Evolutionary conservation across 2,329 filamentous ascomycete species (phyloP).

Genomic region (Chalara sp.): DNA sequence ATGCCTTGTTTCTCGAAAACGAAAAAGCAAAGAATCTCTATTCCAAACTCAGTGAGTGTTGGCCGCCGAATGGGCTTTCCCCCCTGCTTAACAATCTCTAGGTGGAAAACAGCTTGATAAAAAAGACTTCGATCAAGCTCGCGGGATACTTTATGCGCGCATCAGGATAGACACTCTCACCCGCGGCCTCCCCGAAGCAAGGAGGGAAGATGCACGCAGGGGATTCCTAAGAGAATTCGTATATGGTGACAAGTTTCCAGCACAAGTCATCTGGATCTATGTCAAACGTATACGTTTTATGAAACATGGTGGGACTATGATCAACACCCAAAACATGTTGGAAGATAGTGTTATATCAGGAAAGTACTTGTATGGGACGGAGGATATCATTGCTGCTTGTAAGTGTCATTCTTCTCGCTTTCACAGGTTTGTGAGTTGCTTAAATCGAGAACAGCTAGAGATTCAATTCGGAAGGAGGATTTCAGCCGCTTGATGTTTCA

Average conservation of each 20-base stretch:
- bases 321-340: not conserved
- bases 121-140: constrained; percentile 21
- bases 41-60: not conserved
- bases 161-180: constrained; percentile 24
- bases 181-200: not conserved
- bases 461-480: constrained; percentile 4
- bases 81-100: not conserved
- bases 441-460: constrained; percentile 3
- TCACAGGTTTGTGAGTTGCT: not conserved
- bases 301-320: not conserved
- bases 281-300: constrained; percentile 7
- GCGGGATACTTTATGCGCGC: constrained; percentile 20
- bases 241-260: not conserved
- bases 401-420: not conserved
- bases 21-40: not conserved
- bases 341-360: constrained; percentile 2
- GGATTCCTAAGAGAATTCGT: constrained; percentile 1
- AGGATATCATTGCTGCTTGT: constrained; percentile 9
- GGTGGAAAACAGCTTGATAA: not conserved
- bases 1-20: too few species aligned
- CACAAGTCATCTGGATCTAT: constrained; percentile 9
- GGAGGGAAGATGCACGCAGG: not conserved
- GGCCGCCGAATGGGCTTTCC: not conserved
- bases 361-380: constrained; percentile 4
- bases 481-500: constrained; percentile 6